A percentile compares a stretch with the other conserved stretches of the same genome.
phyloP scores from a whole-genome alignment of 441 rosid genomes.

The Aquilaria agallochum region DNA sequence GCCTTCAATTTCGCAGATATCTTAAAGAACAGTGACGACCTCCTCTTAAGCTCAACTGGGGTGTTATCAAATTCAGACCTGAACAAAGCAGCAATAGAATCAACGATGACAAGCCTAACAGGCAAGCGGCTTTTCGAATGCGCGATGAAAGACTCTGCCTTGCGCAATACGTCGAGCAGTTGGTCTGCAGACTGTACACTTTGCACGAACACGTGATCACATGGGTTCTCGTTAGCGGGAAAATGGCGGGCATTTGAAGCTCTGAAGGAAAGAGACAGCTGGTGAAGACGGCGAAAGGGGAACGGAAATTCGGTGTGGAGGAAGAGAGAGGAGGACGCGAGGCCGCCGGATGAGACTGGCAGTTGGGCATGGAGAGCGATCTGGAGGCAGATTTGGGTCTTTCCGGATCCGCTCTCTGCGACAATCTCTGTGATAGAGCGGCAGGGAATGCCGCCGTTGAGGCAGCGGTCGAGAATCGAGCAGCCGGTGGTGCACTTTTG shows the following conservation, averaged over 20 bases:
- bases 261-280: conserved; percentile 43
- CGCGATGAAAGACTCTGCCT: conserved; percentile 40
- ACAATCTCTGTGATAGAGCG: conserved; percentile 68
- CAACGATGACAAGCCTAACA: conserved; percentile 64
- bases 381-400: conserved; percentile 89
- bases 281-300: conserved; percentile 75
- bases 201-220: conserved; percentile 56
- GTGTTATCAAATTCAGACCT: conserved; percentile 85
- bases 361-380: conserved; percentile 74
- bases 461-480: conserved; percentile 50
- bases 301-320: conserved; percentile 84
- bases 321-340: conserved; percentile 69
- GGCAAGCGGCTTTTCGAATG: conserved; percentile 43
- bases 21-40: conserved; percentile 73
- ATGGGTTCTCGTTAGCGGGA: conserved; percentile 33
- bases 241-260: conserved; percentile 22
- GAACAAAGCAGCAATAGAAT: conserved; percentile 80
- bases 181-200: conserved; percentile 59
- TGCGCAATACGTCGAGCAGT: conserved; percentile 68
- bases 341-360: conserved; percentile 71
- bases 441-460: conserved; percentile 75
- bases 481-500: conserved; percentile 65
- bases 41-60: conserved; percentile 50
- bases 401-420: conserved; percentile 85
- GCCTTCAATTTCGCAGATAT: conserved; percentile 63